A percentile compares a stretch with the other conserved stretches of the same genome.
These are phyloP conservation scores for Dendrobium huoshanense DNA, from an alignment of 106 monocot species.

Conservation along the genomic window DNA sequence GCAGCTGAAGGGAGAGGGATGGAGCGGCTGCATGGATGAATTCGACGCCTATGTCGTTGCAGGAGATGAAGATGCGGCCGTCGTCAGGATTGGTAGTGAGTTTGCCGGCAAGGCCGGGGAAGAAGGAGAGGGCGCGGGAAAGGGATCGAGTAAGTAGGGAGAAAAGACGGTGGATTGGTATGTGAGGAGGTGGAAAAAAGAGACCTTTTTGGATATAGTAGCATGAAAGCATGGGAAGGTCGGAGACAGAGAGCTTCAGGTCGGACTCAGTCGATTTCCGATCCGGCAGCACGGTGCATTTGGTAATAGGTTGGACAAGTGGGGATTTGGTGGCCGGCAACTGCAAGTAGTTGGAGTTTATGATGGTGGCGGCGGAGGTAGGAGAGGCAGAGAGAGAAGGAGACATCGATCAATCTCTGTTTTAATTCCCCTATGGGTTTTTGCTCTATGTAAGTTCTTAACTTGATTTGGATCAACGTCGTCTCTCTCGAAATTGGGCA, in stretches of 20 bases:
- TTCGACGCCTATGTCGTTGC: conserved; percentile 59
- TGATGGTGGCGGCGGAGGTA: background rate
- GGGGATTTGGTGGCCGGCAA: background rate
- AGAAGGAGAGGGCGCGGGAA: conserved; percentile 52
- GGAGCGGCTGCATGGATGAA: conserved; percentile 58
- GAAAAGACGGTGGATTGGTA: conserved; percentile 19
- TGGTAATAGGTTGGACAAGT: conserved; percentile 14
- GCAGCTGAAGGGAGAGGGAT: conserved; percentile 23
- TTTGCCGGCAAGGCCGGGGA: conserved; percentile 73
- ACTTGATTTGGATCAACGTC: no score
- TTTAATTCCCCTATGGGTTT: no score
- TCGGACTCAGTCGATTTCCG: conserved; percentile 21
- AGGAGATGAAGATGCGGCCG: conserved; percentile 44
- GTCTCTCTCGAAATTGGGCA: no score
- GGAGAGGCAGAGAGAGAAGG: background rate
- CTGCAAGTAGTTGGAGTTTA: background rate
- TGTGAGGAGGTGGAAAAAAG: conserved; percentile 45
- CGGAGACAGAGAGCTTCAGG: conserved; percentile 73
- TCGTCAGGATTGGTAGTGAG: conserved; percentile 43
- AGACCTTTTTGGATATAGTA: conserved; percentile 95
- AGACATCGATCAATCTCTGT: background rate
- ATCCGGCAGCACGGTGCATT: conserved; percentile 41
- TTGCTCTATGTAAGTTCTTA: no score
- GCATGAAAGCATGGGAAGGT: conserved; percentile 91
- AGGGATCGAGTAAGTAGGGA: conserved; percentile 53